Conservation (phyloP, 1,284 basidiomycete genomes). For the Ustilago xerochloae region DNA sequence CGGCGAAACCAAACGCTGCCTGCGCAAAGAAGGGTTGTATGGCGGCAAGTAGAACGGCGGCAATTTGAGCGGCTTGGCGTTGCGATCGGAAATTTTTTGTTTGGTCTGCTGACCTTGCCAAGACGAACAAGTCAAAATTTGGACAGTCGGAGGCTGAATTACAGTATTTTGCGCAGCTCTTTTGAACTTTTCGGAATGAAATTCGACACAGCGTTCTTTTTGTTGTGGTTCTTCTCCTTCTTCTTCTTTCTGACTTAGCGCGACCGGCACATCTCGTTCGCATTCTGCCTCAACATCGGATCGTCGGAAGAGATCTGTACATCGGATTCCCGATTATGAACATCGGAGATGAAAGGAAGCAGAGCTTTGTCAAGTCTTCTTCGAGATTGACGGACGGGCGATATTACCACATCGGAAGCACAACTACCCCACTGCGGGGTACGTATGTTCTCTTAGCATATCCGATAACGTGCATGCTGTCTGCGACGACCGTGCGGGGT, state of each 20-base stretch:
- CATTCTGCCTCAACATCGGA: neutral
- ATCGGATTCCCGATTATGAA: neutral
- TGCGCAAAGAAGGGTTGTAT: no score
- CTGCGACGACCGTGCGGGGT: constrained; percentile 13
- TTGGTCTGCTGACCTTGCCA: constrained; percentile 3
- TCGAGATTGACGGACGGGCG: no score
- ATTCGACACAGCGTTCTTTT: neutral
- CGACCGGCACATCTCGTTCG: constrained; percentile 10
- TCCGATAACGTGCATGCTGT: constrained; percentile 8
- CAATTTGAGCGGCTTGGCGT: constrained; percentile 15
- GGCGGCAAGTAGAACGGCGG: constrained; percentile 4
- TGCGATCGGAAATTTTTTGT: neutral
- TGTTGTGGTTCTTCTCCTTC: neutral
- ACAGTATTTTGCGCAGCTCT: neutral
- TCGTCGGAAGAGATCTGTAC: neutral
- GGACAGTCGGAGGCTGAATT: constrained; percentile 18
- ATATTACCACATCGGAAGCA: neutral
- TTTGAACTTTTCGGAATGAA: neutral
- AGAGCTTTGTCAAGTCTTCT: no score
- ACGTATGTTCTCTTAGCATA: neutral
- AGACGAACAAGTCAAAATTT: constrained; percentile 4
- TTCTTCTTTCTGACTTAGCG: neutral
- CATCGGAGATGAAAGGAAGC: constrained; percentile 2
- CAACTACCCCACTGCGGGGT: constrained; percentile 18
- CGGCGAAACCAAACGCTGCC: no score